Base-by-base conservation (phyloP, 2,329 filamentous ascomycete genomes). In the Colletotrichum acutatum region DNA sequence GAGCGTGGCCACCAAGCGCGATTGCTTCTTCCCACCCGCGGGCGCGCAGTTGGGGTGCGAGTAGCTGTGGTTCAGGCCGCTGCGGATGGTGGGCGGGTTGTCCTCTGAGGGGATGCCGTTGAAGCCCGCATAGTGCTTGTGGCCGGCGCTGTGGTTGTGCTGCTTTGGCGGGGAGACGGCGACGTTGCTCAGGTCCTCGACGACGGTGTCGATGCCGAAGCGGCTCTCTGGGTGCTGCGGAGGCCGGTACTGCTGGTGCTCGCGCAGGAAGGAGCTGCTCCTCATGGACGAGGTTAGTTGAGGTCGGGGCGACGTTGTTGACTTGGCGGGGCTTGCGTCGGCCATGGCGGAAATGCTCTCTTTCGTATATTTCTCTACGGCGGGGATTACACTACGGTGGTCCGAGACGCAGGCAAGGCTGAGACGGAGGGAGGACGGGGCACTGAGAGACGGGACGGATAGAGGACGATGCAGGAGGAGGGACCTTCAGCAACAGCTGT, bases 1-100 rank as follows among this genome's bases (percentile, higher is more conserved):
- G 60, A 93, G 83, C 0, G 91, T 93, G 8, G 90, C 91, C 37
- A 92, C 83, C 61, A 93, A 83, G 63, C 87, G 85, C 75, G 88
- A 85, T 24, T 86, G 84, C 66, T 79, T 79, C 22, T 82, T 79
- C 24, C 90, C 90, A 5, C 83, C 79, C 1, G 83, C 77, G 6
- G 90, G 87, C 49, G 88, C 88, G 77, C 91, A 93, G 79, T 91
- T 90, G 52, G 89, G 87, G 76, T 93, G 91, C 46, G 90, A 90
- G 76, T 91, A 86, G 76, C 87, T 87, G 80, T 92, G 90, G 78
- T 84, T 89, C 76, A 92, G 80, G 58, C 90, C 90, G 78, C 87
- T 90, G 75, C 92, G 90, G 71, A 92, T 88, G 66, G 83, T 88
- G 28, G 89, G 89, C 8, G 90, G 90, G 74, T 88, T 85, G 32